Evolutionary conservation across 1,284 basidiomycete genomes (phyloP).

Genomic region (Apiotrichum gracile): DNA sequence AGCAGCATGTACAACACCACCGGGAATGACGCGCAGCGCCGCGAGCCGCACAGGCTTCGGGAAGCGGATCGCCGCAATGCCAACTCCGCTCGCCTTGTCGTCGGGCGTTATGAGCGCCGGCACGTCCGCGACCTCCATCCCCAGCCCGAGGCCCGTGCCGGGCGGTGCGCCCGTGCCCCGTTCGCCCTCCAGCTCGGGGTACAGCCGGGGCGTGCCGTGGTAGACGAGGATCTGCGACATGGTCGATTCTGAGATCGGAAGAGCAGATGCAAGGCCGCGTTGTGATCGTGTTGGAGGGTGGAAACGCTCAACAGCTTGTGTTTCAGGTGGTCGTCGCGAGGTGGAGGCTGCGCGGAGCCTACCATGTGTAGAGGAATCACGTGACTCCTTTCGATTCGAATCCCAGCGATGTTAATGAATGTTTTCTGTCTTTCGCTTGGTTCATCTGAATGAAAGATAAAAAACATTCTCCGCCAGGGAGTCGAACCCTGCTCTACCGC

Average conservation of each 20-base stretch:
- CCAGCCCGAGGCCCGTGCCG: neutral
- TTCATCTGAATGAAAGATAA: too few species aligned
- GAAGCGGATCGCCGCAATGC: conserved; percentile 9
- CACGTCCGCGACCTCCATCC: neutral
- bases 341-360: too few species aligned
- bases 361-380: too few species aligned
- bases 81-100: neutral
- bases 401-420: too few species aligned
- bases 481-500: too few species aligned
- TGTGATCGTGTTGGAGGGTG: too few species aligned
- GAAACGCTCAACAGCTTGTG: too few species aligned
- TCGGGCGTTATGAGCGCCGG: neutral
- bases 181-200: neutral
- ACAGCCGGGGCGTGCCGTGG: conserved; percentile 10
- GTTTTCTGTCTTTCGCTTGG: too few species aligned
- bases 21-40: conserved; percentile 5
- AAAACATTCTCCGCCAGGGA: too few species aligned
- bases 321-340: too few species aligned
- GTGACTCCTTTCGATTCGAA: too few species aligned
- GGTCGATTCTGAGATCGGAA: neutral
- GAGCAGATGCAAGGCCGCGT: neutral
- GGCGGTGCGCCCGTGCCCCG: neutral
- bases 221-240: conserved; percentile 3
- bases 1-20: neutral
- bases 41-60: conserved; percentile 1